Percentiles rank a stretch among this genome's conserved stretches.
Conservation (phyloP, 768 basidiomycete genomes). For the Hysterangium stoloniferum region DNA sequence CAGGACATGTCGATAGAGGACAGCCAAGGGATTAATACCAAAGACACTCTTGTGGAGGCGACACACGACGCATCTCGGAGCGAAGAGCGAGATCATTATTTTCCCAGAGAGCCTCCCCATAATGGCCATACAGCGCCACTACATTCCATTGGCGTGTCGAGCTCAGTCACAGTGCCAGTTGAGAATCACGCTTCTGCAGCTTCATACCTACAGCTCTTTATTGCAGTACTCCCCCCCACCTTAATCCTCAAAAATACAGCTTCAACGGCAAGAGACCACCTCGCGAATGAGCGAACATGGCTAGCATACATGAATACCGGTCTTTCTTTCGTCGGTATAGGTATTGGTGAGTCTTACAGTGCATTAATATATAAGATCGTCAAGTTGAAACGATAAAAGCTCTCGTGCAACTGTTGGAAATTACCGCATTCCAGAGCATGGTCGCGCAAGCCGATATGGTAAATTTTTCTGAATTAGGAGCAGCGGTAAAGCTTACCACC, state of each 20-base stretch:
- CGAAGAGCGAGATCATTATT: no score
- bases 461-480: background rate
- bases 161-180: no score
- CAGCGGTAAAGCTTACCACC: slow-evolving; percentile 26
- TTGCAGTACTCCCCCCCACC: no score
- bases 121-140: no score
- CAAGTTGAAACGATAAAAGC: slow-evolving; percentile 23
- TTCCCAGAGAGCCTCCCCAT: no score
- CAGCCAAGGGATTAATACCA: no score
- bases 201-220: no score
- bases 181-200: no score
- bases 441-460: slow-evolving; percentile 4
- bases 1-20: no score
- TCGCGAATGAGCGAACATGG: slow-evolving; percentile 57
- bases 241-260: slow-evolving; percentile 48
- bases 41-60: no score
- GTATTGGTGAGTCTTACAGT: slow-evolving; percentile 42
- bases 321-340: slow-evolving; percentile 48
- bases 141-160: no score
- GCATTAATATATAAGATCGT: background rate
- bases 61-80: no score
- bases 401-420: slow-evolving; percentile 48
- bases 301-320: slow-evolving; percentile 60
- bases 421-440: slow-evolving; percentile 21
- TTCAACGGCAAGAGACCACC: slow-evolving; percentile 56